Evolutionary conservation across 805 yeast species (phyloP).

Genomic region (Naumovozyma dairenensis): DNA sequence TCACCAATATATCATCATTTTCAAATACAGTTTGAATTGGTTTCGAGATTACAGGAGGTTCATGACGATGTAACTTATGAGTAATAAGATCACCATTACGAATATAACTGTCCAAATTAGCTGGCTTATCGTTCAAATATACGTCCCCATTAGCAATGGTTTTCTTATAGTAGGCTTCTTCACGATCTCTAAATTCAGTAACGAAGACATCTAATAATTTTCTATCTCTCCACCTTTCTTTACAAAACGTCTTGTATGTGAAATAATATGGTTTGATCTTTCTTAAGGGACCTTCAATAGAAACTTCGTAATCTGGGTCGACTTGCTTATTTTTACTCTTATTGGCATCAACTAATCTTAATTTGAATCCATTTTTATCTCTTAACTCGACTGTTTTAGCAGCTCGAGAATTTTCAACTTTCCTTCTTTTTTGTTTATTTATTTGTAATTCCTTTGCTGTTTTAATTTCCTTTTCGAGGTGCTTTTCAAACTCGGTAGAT

Average conservation of each 20-base stretch:
- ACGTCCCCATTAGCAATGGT: slow-evolving; percentile 59
- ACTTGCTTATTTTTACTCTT: slow-evolving; percentile 42
- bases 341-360: slow-evolving; percentile 17
- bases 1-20: slow-evolving; percentile 65
- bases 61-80: slow-evolving; percentile 80
- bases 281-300: slow-evolving; percentile 51
- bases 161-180: slow-evolving; percentile 51
- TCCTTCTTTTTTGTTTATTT: slow-evolving; percentile 6
- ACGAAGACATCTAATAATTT: slow-evolving; percentile 70
- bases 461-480: slow-evolving; percentile 9
- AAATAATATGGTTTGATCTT: slow-evolving; percentile 77
- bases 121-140: slow-evolving; percentile 54
- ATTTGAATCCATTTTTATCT: slow-evolving; percentile 23
- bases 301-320: slow-evolving; percentile 48
- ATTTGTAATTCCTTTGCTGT: slow-evolving; percentile 8
- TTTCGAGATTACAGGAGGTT: slow-evolving; percentile 62
- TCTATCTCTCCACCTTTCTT: slow-evolving; percentile 84
- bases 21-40: slow-evolving; percentile 60
- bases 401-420: slow-evolving; percentile 1
- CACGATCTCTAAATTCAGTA: slow-evolving; percentile 75
- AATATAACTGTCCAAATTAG: slow-evolving; percentile 54
- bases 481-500: slow-evolving; percentile 9
- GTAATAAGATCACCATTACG: slow-evolving; percentile 75
- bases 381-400: slow-evolving; percentile 7
- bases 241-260: slow-evolving; percentile 87